A percentile compares a stretch with the other conserved stretches of the same genome.
Evolutionary conservation across 768 basidiomycete species (phyloP).

Genomic region (Boletus subparvulus): DNA sequence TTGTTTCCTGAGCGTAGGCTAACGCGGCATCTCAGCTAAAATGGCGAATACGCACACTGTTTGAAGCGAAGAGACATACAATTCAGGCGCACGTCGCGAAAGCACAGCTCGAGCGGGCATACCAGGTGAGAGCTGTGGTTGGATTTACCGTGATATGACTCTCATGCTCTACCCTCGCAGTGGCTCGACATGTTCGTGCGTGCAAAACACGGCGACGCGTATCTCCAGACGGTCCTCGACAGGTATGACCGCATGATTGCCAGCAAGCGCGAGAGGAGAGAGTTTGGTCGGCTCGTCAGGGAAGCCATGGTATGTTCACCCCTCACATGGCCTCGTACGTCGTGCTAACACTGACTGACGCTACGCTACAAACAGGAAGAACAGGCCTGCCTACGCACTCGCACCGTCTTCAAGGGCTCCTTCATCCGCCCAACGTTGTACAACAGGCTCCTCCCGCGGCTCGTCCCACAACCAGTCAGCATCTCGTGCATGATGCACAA

Average conservation of each 20-base stretch:
- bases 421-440: slow-evolving; percentile 62
- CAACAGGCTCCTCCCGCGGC: slow-evolving; percentile 72
- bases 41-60: slow-evolving; percentile 53
- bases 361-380: slow-evolving; percentile 47
- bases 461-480: slow-evolving; percentile 75
- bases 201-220: slow-evolving; percentile 53
- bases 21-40: slow-evolving; percentile 45
- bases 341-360: background rate
- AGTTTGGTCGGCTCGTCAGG: slow-evolving; percentile 44
- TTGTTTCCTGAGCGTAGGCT: background rate
- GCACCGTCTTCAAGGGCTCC: slow-evolving; percentile 71
- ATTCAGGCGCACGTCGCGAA: slow-evolving; percentile 55
- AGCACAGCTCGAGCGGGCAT: slow-evolving; percentile 46
- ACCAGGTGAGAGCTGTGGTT: slow-evolving; percentile 47
- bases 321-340: background rate
- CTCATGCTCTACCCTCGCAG: slow-evolving; percentile 22
- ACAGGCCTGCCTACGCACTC: slow-evolving; percentile 49
- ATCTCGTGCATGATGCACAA: slow-evolving; percentile 68
- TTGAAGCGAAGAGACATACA: slow-evolving; percentile 48
- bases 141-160: background rate
- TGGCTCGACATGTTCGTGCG: slow-evolving; percentile 58
- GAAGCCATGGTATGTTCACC: slow-evolving; percentile 50
- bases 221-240: slow-evolving; percentile 44
- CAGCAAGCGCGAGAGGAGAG: slow-evolving; percentile 47
- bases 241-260: slow-evolving; percentile 62